Evolutionary conservation across 2,329 filamentous ascomycete genomes (phyloP), one percentile per base, ranked within the genome.

Genomic region (Periconia sp.): DNA sequence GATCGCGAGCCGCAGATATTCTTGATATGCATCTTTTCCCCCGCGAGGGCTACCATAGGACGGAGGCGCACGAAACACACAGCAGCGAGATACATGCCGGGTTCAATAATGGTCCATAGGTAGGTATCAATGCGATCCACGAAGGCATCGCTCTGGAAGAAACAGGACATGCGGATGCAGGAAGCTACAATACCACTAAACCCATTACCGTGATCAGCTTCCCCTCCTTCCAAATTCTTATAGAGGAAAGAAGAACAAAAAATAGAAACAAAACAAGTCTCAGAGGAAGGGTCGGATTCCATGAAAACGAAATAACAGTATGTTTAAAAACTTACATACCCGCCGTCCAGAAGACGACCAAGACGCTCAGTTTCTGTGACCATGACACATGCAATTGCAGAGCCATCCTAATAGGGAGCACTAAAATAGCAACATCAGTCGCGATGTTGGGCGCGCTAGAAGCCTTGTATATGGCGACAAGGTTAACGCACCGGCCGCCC

Each of bases 101-200:
- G 53, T 31, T 55, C 53, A n/a, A 49, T 45, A 13, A 55, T 49
- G 14, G 53, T 47, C 53, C 53, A 55, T 41, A 23, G 52, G 49
- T 18, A 55, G 49, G 18, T 49, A 55, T 45, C 52, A 23, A 44
- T 55, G 41, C 45, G 52, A 31, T 52, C 53, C n/a, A 31, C 30
- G 41, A 55, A 52, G 10, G 53, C 44, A 23, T 55, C 50, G 14
- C 44, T 49, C 30, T 52, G 49, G 45, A 49, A 52, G 41, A 55
- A 55, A 14, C 37, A 40, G 10, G 45, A 44, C 53, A 52, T 55
- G 6, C 49, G 44, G 17, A 55, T 43, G 35, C 37, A 43, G 8
- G 49, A 37, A 20, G 53, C 53, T 5, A 55, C 41, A 27, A 52
- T 52, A 30, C 49, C 53, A 17, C 52, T 54, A 17, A 33, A 33